phyloP scores from a whole-genome alignment of 768 basidiomycete species.

The Phaeotremella fagi region DNA sequence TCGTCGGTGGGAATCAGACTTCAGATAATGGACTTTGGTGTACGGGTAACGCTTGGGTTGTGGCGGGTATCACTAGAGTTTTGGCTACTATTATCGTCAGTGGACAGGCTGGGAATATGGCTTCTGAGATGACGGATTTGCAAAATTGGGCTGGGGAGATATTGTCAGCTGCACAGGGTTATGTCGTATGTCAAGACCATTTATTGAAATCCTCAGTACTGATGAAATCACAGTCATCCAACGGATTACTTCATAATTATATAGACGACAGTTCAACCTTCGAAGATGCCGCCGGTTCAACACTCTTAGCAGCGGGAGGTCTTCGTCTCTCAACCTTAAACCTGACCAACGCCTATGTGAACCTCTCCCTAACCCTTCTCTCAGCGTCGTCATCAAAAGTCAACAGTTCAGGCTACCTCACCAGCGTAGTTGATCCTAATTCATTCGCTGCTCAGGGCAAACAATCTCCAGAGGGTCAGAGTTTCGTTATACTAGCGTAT shows the following conservation, averaged over 20 bases:
- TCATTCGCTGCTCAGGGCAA: slow-evolving; percentile 43
- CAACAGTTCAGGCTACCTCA: slow-evolving; percentile 49
- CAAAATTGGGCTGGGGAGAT: slow-evolving; percentile 49
- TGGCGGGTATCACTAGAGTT: slow-evolving; percentile 51
- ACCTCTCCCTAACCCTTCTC: slow-evolving; percentile 44
- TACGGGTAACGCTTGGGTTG: slow-evolving; percentile 53
- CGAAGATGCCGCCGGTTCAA: slow-evolving; percentile 49
- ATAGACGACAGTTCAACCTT: slow-evolving; percentile 45
- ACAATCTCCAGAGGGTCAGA: slow-evolving; percentile 46
- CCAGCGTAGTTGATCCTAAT: slow-evolving; percentile 50
- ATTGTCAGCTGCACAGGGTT: slow-evolving; percentile 37
- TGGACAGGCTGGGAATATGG: slow-evolving; percentile 39
- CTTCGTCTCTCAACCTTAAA: slow-evolving; percentile 46
- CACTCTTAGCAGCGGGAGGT: slow-evolving; percentile 40
- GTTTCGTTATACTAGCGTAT: slow-evolving; percentile 44
- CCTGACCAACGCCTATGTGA: slow-evolving; percentile 43
- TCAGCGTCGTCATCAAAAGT: slow-evolving; percentile 45
- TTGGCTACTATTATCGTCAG: slow-evolving; percentile 49
- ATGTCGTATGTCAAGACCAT: slow-evolving; percentile 32
- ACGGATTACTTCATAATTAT: slow-evolving; percentile 50
- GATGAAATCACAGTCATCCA: slow-evolving; percentile 29
- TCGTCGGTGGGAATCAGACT: slow-evolving; percentile 34
- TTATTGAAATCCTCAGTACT: background rate
- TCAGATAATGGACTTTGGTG: slow-evolving; percentile 48
- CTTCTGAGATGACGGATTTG: slow-evolving; percentile 43